A percentile compares a stretch with the other conserved stretches of the same genome.
Conservation (phyloP, 495 filamentous ascomycete species). For the Zalerion maritima region DNA sequence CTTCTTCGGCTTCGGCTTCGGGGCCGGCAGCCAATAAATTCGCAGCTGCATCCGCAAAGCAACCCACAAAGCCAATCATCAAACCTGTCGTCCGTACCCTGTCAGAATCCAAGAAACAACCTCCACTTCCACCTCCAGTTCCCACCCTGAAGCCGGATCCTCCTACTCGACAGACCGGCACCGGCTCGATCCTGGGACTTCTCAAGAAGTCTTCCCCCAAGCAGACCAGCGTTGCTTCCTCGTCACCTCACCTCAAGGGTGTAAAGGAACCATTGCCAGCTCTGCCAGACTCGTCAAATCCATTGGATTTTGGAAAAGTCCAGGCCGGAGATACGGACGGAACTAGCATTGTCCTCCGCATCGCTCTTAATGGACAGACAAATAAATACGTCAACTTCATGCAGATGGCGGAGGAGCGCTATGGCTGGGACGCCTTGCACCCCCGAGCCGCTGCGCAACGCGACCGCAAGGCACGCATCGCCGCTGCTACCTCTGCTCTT, state of each 20-base stretch:
- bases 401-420: slow-evolving; percentile 78
- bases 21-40: too few relatives aligned
- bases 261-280: slow-evolving; percentile 25
- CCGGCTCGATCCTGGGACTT: too few relatives aligned
- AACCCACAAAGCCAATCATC: too few relatives aligned
- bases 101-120: too few relatives aligned
- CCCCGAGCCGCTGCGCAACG: slow-evolving; percentile 78
- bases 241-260: slow-evolving; percentile 25
- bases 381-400: slow-evolving; percentile 94
- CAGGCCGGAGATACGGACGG: slow-evolving; percentile 38
- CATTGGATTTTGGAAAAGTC: slow-evolving; percentile 35
- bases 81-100: too few relatives aligned
- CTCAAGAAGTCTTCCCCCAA: slow-evolving; percentile 24
- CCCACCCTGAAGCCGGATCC: too few relatives aligned
- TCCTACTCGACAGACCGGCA: too few relatives aligned
- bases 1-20: too few relatives aligned
- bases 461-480: slow-evolving; percentile 62
- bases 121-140: too few relatives aligned
- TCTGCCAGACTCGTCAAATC: slow-evolving; percentile 23
- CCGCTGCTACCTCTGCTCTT: slow-evolving; percentile 66
- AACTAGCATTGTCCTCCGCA: slow-evolving; percentile 71
- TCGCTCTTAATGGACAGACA: slow-evolving; percentile 61
- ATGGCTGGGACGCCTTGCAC: slow-evolving; percentile 87
- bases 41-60: too few relatives aligned
- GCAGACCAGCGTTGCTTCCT: slow-evolving; percentile 22